These are phyloP conservation scores for Melanogaster broomeanus DNA, from an alignment of 768 basidiomycete species.

Conservation along the genomic window DNA sequence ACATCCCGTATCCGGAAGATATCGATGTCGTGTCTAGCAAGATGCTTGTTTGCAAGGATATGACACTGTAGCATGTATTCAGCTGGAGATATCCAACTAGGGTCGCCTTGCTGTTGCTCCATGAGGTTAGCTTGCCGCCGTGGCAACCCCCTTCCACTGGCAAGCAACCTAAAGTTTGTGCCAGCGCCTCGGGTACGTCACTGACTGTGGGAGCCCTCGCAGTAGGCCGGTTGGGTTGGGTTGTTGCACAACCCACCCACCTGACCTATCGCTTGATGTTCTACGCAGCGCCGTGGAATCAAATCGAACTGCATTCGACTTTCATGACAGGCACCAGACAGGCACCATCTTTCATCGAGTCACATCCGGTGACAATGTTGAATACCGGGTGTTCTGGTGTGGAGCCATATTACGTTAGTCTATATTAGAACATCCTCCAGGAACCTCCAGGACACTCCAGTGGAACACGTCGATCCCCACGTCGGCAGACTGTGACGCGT, in stretches of 20 bases:
- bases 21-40: too few relatives aligned
- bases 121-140: too few relatives aligned
- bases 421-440: too few relatives aligned
- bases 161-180: too few relatives aligned
- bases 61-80: too few relatives aligned
- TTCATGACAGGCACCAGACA: conserved; percentile 11
- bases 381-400: conserved; percentile 7
- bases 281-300: background rate
- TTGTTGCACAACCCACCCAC: background rate
- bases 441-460: background rate
- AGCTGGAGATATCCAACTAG: too few relatives aligned
- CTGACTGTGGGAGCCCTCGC: background rate
- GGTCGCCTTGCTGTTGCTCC: too few relatives aligned
- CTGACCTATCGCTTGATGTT: background rate
- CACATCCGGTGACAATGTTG: conserved; percentile 15
- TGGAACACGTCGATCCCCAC: background rate
- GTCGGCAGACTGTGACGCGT: too few relatives aligned
- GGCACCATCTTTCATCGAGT: conserved; percentile 10
- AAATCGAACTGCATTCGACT: background rate
- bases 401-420: background rate
- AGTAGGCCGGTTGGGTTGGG: background rate
- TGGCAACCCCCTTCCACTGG: too few relatives aligned
- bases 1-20: too few relatives aligned
- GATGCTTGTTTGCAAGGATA: too few relatives aligned
- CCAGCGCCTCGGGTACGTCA: too few relatives aligned